Evolutionary conservation across 2,329 filamentous ascomycete species (phyloP).

Genomic region (Ceratocystiopsis brevicomis): DNA sequence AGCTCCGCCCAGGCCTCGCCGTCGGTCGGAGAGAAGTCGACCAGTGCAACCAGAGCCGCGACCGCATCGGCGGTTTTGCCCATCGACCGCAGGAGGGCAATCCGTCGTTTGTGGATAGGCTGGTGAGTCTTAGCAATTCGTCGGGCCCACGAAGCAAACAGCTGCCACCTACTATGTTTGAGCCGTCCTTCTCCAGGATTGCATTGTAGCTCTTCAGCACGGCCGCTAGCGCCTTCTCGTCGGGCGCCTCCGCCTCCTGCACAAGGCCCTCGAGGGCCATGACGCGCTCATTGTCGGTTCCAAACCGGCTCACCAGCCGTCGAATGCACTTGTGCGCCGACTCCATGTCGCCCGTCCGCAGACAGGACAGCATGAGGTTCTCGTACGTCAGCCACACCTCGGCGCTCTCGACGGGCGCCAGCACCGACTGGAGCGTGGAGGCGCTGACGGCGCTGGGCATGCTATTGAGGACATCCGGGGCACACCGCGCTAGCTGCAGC

Average conservation of each 20-base stretch:
- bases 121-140: conserved; percentile 15
- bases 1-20: conserved; percentile 87
- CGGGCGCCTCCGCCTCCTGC: conserved; percentile 59
- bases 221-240: conserved; percentile 42
- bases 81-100: conserved; percentile 61
- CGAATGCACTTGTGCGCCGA: conserved; percentile 59
- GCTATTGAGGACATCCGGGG: conserved; percentile 34
- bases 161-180: conserved; percentile 52
- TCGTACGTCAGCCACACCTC: conserved; percentile 77
- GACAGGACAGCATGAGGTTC: conserved; percentile 66
- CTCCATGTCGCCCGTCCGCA: conserved; percentile 67
- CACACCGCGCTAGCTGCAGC: conserved; percentile 40
- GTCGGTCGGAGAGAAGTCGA: conserved; percentile 76
- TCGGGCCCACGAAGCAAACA: neutral
- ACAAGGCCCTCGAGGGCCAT: conserved; percentile 68
- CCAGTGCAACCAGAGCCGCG: conserved; percentile 48
- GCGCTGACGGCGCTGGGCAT: conserved; percentile 34
- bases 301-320: conserved; percentile 62
- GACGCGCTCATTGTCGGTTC: conserved; percentile 64
- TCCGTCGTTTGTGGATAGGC: conserved; percentile 70
- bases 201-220: conserved; percentile 63
- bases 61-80: conserved; percentile 55
- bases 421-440: conserved; percentile 33
- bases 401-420: conserved; percentile 45
- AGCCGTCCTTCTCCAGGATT: conserved; percentile 51